phyloP scores from a whole-genome alignment of 2,329 filamentous ascomycete species.

The Pseudogymnoascus sp. region DNA sequence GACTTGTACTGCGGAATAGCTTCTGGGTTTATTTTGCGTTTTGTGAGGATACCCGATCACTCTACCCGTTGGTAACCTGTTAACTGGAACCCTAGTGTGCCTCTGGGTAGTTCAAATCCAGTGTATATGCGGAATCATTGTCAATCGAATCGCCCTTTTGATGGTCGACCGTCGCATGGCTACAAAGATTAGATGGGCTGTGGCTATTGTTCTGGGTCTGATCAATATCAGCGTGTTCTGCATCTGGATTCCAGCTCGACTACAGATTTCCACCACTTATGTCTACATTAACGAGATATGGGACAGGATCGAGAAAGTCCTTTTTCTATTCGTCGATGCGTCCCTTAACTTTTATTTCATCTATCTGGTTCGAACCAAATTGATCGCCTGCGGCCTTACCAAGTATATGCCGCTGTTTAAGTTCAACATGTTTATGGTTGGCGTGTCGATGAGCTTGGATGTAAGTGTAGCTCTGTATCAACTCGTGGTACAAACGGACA shows the following conservation, averaged over 20 bases:
- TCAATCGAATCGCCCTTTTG: constrained; percentile 44
- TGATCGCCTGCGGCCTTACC: constrained; percentile 31
- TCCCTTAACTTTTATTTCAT: constrained; percentile 43
- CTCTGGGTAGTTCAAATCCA: constrained; percentile 41
- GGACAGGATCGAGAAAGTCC: constrained; percentile 42
- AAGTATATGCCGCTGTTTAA: constrained; percentile 32
- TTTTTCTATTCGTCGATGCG: constrained; percentile 41
- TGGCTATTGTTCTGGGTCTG: constrained; percentile 24
- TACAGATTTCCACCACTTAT: constrained; percentile 32
- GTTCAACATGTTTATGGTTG: constrained; percentile 33
- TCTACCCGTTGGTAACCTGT: not conserved
- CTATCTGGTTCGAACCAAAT: constrained; percentile 29
- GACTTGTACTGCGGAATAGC: constrained; percentile 11
- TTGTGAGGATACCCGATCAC: constrained; percentile 13
- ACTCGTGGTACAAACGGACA: not conserved
- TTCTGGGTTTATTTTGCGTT: constrained; percentile 22
- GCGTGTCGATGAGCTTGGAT: constrained; percentile 33
- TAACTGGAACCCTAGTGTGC: constrained; percentile 24
- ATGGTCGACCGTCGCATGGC: constrained; percentile 30
- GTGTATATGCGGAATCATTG: constrained; percentile 45
- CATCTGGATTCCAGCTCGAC: constrained; percentile 43
- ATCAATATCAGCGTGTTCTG: constrained; percentile 43
- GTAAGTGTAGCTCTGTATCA: constrained; percentile 17
- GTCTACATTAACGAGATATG: constrained; percentile 39
- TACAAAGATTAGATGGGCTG: constrained; percentile 22